Evolutionary conservation across 352 stramenopile genomes (phyloP).

Genomic region (Phytophthora cactorum): DNA sequence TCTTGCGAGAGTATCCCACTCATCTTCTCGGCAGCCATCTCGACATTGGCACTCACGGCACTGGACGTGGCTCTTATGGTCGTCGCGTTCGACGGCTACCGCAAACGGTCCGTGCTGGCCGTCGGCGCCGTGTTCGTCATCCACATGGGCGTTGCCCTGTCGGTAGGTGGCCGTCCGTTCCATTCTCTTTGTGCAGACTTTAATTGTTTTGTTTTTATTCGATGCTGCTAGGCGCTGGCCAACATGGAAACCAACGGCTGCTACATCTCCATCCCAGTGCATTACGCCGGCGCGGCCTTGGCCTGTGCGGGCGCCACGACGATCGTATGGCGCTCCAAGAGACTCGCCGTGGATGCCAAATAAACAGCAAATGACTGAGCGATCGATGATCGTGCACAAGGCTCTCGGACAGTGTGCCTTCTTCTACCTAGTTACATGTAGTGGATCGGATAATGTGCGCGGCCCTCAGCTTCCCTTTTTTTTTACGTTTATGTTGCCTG

Average conservation of each 20-base stretch:
- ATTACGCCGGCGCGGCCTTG: slow-evolving; percentile 70
- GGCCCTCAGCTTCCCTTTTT: slow-evolving; percentile 8
- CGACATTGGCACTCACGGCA: slow-evolving; percentile 75
- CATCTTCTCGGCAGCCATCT: slow-evolving; percentile 71
- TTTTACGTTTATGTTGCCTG: slow-evolving; percentile 8
- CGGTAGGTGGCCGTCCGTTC: slow-evolving; percentile 44
- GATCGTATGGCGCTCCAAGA: slow-evolving; percentile 55
- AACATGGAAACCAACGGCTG: slow-evolving; percentile 85
- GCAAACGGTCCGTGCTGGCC: slow-evolving; percentile 55
- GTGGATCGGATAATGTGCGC: slow-evolving; percentile 24
- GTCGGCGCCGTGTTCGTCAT: slow-evolving; percentile 68
- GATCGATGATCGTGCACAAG: not conserved
- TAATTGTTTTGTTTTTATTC: slow-evolving; percentile 7
- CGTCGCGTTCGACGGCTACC: slow-evolving; percentile 83
- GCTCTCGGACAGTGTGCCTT: not conserved
- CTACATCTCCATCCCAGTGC: slow-evolving; percentile 74
- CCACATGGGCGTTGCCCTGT: slow-evolving; percentile 78
- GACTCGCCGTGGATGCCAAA: slow-evolving; percentile 32
- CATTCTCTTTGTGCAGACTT: slow-evolving; percentile 4
- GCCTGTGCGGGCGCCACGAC: slow-evolving; percentile 47
- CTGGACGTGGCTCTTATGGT: slow-evolving; percentile 86
- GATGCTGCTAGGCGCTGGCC: slow-evolving; percentile 50
- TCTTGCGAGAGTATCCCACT: slow-evolving; percentile 80
- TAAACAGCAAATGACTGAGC: slow-evolving; percentile 10
- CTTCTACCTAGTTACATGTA: not conserved